Evolutionary conservation across 106 monocot species (phyloP), one percentile per base, ranked within the genome.

Genomic region (Xerophyta viscosa): DNA sequence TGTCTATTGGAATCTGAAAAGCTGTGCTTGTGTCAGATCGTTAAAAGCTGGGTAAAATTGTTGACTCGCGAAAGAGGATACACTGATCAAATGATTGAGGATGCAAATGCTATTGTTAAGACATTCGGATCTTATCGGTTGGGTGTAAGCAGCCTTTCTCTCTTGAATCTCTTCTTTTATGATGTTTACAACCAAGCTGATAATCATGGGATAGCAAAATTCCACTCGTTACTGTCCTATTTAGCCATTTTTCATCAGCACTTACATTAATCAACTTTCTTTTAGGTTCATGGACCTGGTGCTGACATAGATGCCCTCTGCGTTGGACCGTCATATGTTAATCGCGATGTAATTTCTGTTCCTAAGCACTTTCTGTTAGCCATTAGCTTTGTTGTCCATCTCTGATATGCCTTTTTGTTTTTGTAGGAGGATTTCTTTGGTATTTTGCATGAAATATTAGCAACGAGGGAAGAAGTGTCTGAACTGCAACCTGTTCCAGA

Each of bases 271-370:
- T 6, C 33, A 33, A 33, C 11, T 5, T 20, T 54, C 0, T 56
- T 45, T 0, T 65, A 96, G 96, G 96, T 96, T 10, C 96, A 96
- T 77, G 89, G 96, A 6, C 96, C 96, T 61, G 88, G 96, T 73
- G 96, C 96, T 24, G 96, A 96, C 73, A 96, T 96, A 26, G 96
- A 96, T 49, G 89, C 96, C 26, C 63, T 96, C 45, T 88, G 85
- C 61, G 88, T 96, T 39, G 96, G 85, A n/a, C 96, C 96, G 49
- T 81, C 81, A 55, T 85, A 96, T 68, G 88, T 89, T 31, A 89
- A 84, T 19, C 63, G 96, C 74, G 89, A 85, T 89, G 96, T 29
- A 39, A 39, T 39, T 39, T 39, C 6, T 39, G 39, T 39, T 39
- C 39, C 39, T 39, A 39, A 15, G 13, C 15, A 15, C 6, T 39